phyloP scores from a whole-genome alignment of 2,329 filamentous ascomycete species.

The Clarireedia sp. region DNA sequence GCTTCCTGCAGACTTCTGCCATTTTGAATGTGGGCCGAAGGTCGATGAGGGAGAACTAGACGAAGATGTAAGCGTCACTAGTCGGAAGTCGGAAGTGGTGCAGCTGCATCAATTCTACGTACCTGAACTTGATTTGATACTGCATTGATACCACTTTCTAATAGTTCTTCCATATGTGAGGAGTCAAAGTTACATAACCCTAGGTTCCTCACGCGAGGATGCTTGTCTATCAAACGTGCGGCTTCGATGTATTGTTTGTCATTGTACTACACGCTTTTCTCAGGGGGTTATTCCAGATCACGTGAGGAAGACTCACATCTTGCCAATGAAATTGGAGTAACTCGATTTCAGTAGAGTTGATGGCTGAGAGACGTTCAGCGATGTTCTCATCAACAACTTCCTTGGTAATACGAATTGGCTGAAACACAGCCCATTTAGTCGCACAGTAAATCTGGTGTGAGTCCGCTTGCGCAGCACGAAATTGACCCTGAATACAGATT shows the following conservation, averaged over 20 bases:
- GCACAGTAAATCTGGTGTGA: constrained; percentile 31
- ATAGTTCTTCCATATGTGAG: constrained; percentile 30
- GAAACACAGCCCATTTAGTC: constrained; percentile 37
- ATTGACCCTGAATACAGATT: constrained; percentile 27
- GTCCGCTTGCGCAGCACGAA: constrained; percentile 28
- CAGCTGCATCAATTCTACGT: background rate
- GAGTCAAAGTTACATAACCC: constrained; percentile 38
- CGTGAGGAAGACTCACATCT: constrained; percentile 22
- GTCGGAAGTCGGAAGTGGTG: too few species aligned
- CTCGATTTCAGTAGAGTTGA: constrained; percentile 31
- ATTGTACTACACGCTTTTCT: constrained; percentile 26
- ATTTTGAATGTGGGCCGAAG: constrained; percentile 32
- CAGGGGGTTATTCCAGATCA: background rate
- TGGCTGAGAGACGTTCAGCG: constrained; percentile 29
- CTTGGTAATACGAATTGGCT: constrained; percentile 28
- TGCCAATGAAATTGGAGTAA: constrained; percentile 39
- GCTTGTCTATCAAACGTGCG: constrained; percentile 29
- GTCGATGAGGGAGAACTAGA: constrained; percentile 34
- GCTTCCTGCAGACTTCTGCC: constrained; percentile 30
- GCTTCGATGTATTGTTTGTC: constrained; percentile 32
- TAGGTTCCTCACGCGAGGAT: constrained; percentile 29
- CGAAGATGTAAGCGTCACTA: background rate
- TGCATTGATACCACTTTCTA: constrained; percentile 28
- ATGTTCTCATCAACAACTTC: constrained; percentile 31
- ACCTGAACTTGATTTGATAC: constrained; percentile 33